phyloP scores from a whole-genome alignment of 352 stramenopile species.

The Thalassiosira livingstoniorum region DNA sequence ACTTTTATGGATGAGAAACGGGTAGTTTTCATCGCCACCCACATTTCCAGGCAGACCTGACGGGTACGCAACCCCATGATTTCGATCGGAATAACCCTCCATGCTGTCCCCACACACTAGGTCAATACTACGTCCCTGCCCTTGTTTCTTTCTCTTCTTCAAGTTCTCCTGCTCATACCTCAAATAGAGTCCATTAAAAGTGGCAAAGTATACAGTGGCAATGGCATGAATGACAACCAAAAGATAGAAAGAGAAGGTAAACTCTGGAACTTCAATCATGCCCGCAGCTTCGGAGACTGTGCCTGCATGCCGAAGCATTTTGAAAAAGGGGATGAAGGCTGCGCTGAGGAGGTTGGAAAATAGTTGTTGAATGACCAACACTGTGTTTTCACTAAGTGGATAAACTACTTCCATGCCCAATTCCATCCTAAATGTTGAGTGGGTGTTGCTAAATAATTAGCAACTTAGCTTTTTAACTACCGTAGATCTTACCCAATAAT shows the following conservation, averaged over 20 bases:
- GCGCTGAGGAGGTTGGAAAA: conserved; percentile 85
- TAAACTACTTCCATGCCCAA: conserved; percentile 84
- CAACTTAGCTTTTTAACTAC: too few species aligned
- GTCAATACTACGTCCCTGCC: conserved; percentile 6
- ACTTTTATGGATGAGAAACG: conserved; percentile 4
- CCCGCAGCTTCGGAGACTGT: conserved; percentile 27
- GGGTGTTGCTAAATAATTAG: too few species aligned
- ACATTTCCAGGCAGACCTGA: background rate
- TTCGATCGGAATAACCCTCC: background rate
- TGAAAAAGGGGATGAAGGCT: conserved; percentile 85
- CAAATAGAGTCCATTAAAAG: conserved; percentile 83
- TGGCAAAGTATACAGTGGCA: conserved; percentile 83
- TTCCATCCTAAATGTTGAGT: too few species aligned
- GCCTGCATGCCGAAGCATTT: conserved; percentile 77
- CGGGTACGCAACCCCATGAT: background rate
- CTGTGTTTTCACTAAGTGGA: conserved; percentile 83
- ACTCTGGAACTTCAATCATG: conserved; percentile 68
- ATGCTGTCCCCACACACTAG: too few species aligned
- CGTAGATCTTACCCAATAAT: too few species aligned
- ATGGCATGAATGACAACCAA: conserved; percentile 82
- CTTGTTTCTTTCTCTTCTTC: conserved; percentile 59
- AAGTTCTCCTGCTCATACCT: conserved; percentile 75
- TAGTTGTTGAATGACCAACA: conserved; percentile 86
- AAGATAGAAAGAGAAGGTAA: conserved; percentile 85
- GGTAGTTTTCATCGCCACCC: background rate